A percentile compares a stretch with the other conserved stretches of the same genome.
Conservation (phyloP, 768 basidiomycete species). For the Xerocomellus intermedius region DNA sequence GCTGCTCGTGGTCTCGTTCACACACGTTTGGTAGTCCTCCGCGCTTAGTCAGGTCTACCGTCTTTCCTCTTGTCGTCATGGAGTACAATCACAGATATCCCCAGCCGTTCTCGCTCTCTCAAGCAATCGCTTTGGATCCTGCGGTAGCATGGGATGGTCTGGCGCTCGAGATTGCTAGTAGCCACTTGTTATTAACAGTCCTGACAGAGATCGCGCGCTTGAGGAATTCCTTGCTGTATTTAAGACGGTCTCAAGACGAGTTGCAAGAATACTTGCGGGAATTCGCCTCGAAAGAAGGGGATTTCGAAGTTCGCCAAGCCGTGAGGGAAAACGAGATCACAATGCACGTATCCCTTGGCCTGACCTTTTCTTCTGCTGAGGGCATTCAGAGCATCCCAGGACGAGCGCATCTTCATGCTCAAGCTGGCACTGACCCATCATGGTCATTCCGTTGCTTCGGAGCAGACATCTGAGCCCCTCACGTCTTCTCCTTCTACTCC, state of each 20-base stretch:
- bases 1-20: neutral
- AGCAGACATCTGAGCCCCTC: constrained; percentile 4
- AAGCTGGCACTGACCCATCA: constrained; percentile 64
- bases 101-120: constrained; percentile 72
- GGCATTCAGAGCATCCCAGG: constrained; percentile 63
- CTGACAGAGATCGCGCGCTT: constrained; percentile 70
- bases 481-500: neutral
- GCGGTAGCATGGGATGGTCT: constrained; percentile 70
- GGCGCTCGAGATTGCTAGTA: neutral
- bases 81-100: constrained; percentile 64
- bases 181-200: neutral
- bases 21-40: neutral
- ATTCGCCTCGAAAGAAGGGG: constrained; percentile 37
- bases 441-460: constrained; percentile 44
- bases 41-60: constrained; percentile 22
- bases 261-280: constrained; percentile 47
- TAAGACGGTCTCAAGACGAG: constrained; percentile 59
- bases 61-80: constrained; percentile 38
- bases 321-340: constrained; percentile 69
- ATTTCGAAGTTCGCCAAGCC: constrained; percentile 59
- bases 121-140: constrained; percentile 65
- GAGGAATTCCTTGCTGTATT: constrained; percentile 63
- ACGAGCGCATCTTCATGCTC: constrained; percentile 71
- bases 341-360: constrained; percentile 49
- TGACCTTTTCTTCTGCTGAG: constrained; percentile 12